Conservation (phyloP, 2,329 filamentous ascomycete genomes). For the Sclerotinia nivalis region DNA sequence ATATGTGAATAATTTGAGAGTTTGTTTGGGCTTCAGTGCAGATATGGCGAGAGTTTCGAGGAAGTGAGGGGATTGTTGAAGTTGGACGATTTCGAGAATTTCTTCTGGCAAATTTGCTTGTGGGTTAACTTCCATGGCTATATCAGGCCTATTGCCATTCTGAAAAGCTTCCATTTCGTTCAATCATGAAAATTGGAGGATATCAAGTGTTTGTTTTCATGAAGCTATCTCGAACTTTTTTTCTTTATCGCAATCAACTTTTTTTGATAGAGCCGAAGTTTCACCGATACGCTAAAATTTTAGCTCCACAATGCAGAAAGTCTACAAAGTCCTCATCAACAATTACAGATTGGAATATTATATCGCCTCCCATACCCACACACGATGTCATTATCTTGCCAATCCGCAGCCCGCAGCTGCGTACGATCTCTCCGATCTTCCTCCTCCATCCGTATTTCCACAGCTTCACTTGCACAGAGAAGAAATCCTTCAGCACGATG, state of each 20-base stretch:
- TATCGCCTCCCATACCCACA: conserved; percentile 34
- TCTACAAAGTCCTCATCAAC: conserved; percentile 32
- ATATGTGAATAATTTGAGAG: conserved; percentile 70
- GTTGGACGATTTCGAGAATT: conserved; percentile 65
- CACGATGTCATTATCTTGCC: conserved; percentile 63
- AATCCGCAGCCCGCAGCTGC: conserved; percentile 65
- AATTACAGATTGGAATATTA: conserved; percentile 17
- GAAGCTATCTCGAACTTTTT: conserved; percentile 25
- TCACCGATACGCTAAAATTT: conserved; percentile 26
- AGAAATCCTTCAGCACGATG: conserved; percentile 63
- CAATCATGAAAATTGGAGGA: conserved; percentile 14
- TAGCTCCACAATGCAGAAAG: conserved; percentile 25
- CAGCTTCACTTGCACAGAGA: conserved; percentile 48
- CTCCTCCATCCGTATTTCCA: conserved; percentile 49
- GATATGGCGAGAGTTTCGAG: conserved; percentile 70
- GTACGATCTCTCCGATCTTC: conserved; percentile 60
- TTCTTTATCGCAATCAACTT: conserved; percentile 21
- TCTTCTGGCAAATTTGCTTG: conserved; percentile 67
- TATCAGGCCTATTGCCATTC: conserved; percentile 56
- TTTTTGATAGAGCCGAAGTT: conserved; percentile 18
- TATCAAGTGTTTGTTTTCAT: conserved; percentile 17
- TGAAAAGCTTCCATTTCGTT: conserved; percentile 44
- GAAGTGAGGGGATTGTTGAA: conserved; percentile 63
- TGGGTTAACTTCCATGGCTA: conserved; percentile 43
- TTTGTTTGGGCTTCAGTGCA: conserved; percentile 68